phyloP scores from a whole-genome alignment of 2,329 filamentous ascomycete genomes.

The Alternaria longipes region DNA sequence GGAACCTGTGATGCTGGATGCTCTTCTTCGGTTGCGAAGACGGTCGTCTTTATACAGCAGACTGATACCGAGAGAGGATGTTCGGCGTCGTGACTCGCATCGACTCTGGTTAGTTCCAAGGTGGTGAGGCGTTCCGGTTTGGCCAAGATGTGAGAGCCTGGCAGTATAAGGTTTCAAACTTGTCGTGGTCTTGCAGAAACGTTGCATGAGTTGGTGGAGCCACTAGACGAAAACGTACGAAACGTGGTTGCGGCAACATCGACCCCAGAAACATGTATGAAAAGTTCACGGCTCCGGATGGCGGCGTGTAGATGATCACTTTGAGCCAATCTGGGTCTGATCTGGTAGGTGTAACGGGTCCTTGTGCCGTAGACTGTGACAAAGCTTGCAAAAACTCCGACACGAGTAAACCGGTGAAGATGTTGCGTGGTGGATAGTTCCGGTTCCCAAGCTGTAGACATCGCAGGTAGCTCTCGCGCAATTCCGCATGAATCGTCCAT shows the following conservation, averaged over 20 bases:
- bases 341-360: constrained; percentile 9
- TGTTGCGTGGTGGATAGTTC: neutral
- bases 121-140: constrained; percentile 34
- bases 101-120: constrained; percentile 21
- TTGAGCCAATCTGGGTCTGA: neutral
- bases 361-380: neutral
- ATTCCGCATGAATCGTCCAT: neutral
- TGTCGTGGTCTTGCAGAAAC: constrained; percentile 25
- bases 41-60: constrained; percentile 40
- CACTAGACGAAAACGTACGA: constrained; percentile 23
- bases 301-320: constrained; percentile 1
- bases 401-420: neutral
- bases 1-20: constrained; percentile 48
- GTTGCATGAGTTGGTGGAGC: constrained; percentile 18
- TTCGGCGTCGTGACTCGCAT: constrained; percentile 12
- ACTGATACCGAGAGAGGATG: neutral
- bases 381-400: neutral
- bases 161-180: constrained; percentile 27
- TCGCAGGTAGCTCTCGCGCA: neutral
- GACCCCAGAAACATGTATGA: constrained; percentile 27
- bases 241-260: constrained; percentile 40
- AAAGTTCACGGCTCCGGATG: constrained; percentile 27
- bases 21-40: constrained; percentile 29
- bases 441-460: neutral
- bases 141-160: constrained; percentile 42